Evolutionary conservation across 495 filamentous ascomycete species (phyloP).

Genomic region (Astrocystis sublimbata): DNA sequence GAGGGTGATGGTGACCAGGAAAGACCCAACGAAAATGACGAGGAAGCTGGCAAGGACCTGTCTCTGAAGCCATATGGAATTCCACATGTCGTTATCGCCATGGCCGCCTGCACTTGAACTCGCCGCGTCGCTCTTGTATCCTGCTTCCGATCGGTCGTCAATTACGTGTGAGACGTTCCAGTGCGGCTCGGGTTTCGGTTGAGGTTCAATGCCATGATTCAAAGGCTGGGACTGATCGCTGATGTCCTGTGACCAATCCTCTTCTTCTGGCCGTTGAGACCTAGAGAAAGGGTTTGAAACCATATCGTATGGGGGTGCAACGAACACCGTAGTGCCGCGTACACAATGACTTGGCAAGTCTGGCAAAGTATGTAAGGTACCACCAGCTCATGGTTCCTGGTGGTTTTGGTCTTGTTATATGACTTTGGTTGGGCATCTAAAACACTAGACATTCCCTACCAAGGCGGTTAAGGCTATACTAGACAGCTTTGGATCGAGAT

Average conservation of each 20-base stretch:
- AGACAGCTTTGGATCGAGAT: too few relatives aligned
- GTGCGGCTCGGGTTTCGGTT: background rate
- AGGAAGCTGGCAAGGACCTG: constrained; percentile 13
- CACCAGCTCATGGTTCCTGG: background rate
- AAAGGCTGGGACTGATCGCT: background rate
- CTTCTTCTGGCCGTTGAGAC: background rate
- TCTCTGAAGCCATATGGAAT: constrained; percentile 15
- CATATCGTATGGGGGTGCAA: background rate
- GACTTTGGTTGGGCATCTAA: background rate
- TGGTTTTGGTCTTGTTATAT: background rate
- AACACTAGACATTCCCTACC: too few relatives aligned
- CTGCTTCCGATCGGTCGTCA: background rate
- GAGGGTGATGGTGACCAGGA: constrained; percentile 13
- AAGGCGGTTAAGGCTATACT: too few relatives aligned
- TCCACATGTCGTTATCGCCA: constrained; percentile 8
- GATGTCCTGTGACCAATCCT: background rate
- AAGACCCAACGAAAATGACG: constrained; percentile 8
- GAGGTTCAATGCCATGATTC: background rate
- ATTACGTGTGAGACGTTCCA: too few relatives aligned
- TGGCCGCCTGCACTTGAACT: background rate
- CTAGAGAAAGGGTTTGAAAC: background rate
- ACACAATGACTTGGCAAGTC: background rate
- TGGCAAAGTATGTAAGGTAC: background rate
- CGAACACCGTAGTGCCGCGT: background rate
- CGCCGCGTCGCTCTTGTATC: constrained; percentile 1